Evolutionary conservation across 176 grass and related monocot genomes (phyloP).

Genomic region (Neostapfia colusana): DNA sequence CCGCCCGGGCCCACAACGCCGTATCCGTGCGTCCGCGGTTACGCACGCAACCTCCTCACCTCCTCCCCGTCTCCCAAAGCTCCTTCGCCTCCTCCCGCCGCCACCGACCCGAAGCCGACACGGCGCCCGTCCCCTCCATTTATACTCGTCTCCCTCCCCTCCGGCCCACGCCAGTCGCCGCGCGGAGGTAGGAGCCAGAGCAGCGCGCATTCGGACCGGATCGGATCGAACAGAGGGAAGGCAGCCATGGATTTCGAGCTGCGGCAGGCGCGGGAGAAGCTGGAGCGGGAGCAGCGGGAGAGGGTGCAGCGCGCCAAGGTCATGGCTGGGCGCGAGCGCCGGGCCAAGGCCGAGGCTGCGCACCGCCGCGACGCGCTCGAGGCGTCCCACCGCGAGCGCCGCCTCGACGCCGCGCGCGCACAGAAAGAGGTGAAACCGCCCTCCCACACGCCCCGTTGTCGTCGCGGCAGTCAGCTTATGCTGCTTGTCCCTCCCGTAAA

Average conservation of each 20-base stretch:
- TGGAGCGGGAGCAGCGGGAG: constrained; percentile 81
- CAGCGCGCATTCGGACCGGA: constrained; percentile 21
- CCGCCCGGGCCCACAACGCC: neutral
- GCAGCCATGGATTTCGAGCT: constrained; percentile 83
- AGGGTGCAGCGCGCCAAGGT: constrained; percentile 74
- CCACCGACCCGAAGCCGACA: constrained; percentile 34
- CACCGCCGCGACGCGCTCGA: constrained; percentile 74
- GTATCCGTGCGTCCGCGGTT: constrained; percentile 27
- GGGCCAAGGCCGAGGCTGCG: constrained; percentile 74
- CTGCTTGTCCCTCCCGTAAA: too few species aligned
- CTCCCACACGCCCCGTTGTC: neutral
- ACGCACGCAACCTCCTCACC: constrained; percentile 12
- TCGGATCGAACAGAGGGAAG: neutral
- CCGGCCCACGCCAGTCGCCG: neutral
- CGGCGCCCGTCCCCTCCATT: neutral
- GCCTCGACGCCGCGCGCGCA: constrained; percentile 71
- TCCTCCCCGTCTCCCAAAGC: constrained; percentile 30
- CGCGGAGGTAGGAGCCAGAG: neutral
- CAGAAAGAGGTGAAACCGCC: constrained; percentile 50
- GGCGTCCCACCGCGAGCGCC: constrained; percentile 62
- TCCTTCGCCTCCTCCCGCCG: constrained; percentile 33
- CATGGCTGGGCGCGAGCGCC: constrained; percentile 64
- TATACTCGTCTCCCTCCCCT: neutral
- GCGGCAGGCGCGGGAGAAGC: constrained; percentile 67
- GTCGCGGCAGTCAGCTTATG: too few species aligned